Conservation (phyloP, 2,329 filamentous ascomycete genomes). For the Parastagonospora avenae region DNA sequence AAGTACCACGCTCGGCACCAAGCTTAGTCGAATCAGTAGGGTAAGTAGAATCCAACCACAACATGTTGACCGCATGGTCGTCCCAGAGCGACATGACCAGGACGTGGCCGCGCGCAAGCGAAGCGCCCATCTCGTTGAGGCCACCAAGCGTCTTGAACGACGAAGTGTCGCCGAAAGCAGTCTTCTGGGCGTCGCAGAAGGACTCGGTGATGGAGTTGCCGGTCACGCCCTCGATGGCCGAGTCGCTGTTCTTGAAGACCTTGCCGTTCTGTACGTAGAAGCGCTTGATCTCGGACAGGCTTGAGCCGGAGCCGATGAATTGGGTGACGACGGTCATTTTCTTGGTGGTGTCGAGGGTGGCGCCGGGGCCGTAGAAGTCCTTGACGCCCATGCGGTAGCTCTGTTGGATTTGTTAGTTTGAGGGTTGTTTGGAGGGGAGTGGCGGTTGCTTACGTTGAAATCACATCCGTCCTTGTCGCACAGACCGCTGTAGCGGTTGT, state of each 20-base stretch:
- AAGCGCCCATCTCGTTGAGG: slow-evolving; percentile 59
- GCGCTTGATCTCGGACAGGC: slow-evolving; percentile 54
- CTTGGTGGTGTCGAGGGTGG: slow-evolving; percentile 51
- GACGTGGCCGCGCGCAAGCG: slow-evolving; percentile 64
- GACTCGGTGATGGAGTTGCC: slow-evolving; percentile 61
- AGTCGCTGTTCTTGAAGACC: slow-evolving; percentile 53
- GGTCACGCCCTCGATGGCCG: slow-evolving; percentile 52
- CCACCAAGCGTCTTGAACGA: slow-evolving; percentile 63
- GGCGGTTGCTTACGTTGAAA: slow-evolving; percentile 46
- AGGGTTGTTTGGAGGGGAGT: neutral
- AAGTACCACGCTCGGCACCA: slow-evolving; percentile 46
- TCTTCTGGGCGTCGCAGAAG: slow-evolving; percentile 64
- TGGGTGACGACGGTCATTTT: slow-evolving; percentile 59
- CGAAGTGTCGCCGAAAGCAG: slow-evolving; percentile 59
- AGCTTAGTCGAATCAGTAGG: slow-evolving; percentile 52
- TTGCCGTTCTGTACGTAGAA: slow-evolving; percentile 58
- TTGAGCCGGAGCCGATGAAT: slow-evolving; percentile 52
- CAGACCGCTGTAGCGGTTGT: slow-evolving; percentile 63
- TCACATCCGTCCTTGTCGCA: slow-evolving; percentile 75
- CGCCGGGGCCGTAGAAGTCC: slow-evolving; percentile 65
- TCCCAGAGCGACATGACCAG: slow-evolving; percentile 68
- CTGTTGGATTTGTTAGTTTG: slow-evolving; percentile 7
- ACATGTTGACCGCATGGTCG: slow-evolving; percentile 71
- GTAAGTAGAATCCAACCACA: slow-evolving; percentile 74
- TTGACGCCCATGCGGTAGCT: slow-evolving; percentile 67